Percentiles rank a stretch among this genome's conserved stretches.
phyloP scores from a whole-genome alignment of 176 grass and related monocot genomes.

The Puccinellia tenuiflora region DNA sequence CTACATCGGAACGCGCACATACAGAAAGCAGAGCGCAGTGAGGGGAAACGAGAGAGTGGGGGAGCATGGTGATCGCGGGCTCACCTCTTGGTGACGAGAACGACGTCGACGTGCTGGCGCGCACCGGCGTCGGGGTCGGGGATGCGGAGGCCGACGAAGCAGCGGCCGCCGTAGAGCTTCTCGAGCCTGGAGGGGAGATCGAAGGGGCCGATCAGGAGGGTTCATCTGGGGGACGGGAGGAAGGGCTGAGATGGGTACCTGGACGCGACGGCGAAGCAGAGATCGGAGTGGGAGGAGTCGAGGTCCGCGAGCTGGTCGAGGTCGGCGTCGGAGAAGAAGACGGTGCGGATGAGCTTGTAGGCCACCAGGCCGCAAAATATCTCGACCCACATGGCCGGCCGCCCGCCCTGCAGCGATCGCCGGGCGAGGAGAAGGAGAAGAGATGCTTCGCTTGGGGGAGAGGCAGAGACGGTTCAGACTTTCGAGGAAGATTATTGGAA shows the following conservation, averaged over 20 bases:
- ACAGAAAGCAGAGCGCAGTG: not conserved
- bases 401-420: not conserved
- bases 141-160: slow-evolving; percentile 89
- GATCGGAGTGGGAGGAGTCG: slow-evolving; percentile 72
- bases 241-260: slow-evolving; percentile 11
- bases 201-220: not conserved
- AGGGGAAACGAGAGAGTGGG: not conserved
- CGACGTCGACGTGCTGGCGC: slow-evolving; percentile 77
- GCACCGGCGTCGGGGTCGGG: slow-evolving; percentile 72
- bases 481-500: not conserved
- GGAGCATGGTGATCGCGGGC: not conserved
- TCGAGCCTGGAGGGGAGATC: slow-evolving; percentile 57
- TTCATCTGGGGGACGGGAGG: not conserved
- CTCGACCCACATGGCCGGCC: slow-evolving; percentile 81
- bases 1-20: not conserved
- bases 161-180: slow-evolving; percentile 73
- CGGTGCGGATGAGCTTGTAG: slow-evolving; percentile 59
- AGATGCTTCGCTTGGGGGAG: not conserved
- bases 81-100: slow-evolving; percentile 72
- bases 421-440: not conserved
- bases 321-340: slow-evolving; percentile 37
- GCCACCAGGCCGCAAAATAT: slow-evolving; percentile 76
- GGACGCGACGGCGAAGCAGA: slow-evolving; percentile 60
- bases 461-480: not conserved
- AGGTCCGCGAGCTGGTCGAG: slow-evolving; percentile 48